Base-by-base conservation (phyloP, 2,329 filamentous ascomycete genomes). In the Bipolaris zeicola region DNA sequence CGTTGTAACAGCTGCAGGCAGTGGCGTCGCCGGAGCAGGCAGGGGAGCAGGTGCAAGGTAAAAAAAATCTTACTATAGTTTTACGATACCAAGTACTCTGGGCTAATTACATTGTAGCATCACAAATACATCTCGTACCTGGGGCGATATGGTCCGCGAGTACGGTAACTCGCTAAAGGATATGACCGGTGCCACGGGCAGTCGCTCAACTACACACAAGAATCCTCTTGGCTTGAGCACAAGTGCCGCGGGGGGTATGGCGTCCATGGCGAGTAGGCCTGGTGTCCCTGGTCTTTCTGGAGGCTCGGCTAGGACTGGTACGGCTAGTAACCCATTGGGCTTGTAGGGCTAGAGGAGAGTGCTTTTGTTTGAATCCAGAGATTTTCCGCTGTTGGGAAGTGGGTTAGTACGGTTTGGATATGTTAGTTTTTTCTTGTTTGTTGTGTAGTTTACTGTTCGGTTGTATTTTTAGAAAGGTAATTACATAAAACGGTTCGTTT, bases 101-200 rank as follows among this genome's bases (percentile, higher is more conserved):
- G 2, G 42, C 37, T 57, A n/a, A 57, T n/a, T 16, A 11, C 1
- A 24, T 1, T 1, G 33, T 57, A 79, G 79, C 37, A 77, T 82
- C 41, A 67, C 80, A 44, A 76, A 78, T 55, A 76, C 78, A 3
- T 77, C 79, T 2, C 75, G 79, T 39, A 67, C 68, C 44, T 82
- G 79, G 80, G 80, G 79, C 51, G 79, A 82, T 64, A 72, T 77
- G 43, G 77, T 82, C 3, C 76, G 80, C 39, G 78, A 78, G 38
- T 82, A 82, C 56, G 80, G 80, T 24, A 82, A 82, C 65, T 75
- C 75, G 31, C 77, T 82, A 67, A 82, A 82, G 61, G 80, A 82
- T 62, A 66, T 72, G 5, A 77, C 80, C 1, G 78, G 77, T 34
- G 79, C 81, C 1, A 69, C 71, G 3, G 80, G 80, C 5, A 65